Conservation (phyloP, 2,329 filamentous ascomycete species). For the Sphaceloma murrayae region DNA sequence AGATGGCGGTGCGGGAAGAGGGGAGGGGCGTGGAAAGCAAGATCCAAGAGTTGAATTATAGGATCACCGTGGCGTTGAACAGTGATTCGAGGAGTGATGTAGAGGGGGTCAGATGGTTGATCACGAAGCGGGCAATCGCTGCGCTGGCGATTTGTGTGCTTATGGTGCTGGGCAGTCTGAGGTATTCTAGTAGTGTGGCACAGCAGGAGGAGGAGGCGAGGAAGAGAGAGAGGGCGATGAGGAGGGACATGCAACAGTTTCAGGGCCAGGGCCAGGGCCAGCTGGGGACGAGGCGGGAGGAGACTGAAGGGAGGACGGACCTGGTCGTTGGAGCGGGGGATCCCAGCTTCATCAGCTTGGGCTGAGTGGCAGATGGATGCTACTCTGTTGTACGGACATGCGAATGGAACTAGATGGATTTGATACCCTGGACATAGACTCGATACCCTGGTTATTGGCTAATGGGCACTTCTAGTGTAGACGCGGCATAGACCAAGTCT, state of each 20-base stretch:
- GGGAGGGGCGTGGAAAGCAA: conserved; percentile 75
- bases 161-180: conserved; percentile 36
- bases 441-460: too few relatives aligned
- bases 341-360: conserved; percentile 27
- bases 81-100: conserved; percentile 88
- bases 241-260: not conserved
- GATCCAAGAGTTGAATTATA: conserved; percentile 91
- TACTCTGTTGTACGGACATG: not conserved
- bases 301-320: not conserved
- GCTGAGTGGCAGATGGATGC: conserved; percentile 17
- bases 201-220: conserved; percentile 33
- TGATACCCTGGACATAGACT: too few relatives aligned
- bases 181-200: conserved; percentile 32
- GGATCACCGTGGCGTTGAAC: conserved; percentile 82
- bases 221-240: conserved; percentile 26
- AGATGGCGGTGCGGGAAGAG: conserved; percentile 82
- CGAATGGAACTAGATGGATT: not conserved
- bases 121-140: conserved; percentile 55
- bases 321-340: conserved; percentile 22
- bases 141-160: conserved; percentile 44
- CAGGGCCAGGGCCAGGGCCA: not conserved
- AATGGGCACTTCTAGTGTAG: too few relatives aligned
- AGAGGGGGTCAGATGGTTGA: conserved; percentile 80
- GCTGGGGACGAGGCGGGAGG: not conserved
- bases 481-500: too few relatives aligned